Conservation (phyloP, 176 grass and related monocot species). For the Eragrostis nindensis region DNA sequence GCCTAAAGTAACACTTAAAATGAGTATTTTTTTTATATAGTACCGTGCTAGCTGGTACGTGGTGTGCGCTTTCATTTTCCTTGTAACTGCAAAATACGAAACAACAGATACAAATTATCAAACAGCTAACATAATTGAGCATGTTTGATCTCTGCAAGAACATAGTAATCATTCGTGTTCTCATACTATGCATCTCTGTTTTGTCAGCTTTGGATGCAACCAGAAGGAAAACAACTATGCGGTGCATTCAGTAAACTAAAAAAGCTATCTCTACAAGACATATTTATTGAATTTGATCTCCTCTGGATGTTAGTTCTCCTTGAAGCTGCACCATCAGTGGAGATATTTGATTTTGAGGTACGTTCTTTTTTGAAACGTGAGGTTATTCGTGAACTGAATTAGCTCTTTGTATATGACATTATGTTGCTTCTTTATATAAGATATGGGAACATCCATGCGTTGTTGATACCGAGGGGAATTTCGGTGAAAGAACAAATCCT, state of each 20-base stretch:
- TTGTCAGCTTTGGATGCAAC: slow-evolving; percentile 29
- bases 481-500: neutral
- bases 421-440: neutral
- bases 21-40: too few species aligned
- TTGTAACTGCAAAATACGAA: neutral
- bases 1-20: too few species aligned
- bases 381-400: neutral
- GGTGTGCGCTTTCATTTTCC: neutral
- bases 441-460: slow-evolving; percentile 6
- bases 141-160: neutral
- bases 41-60: neutral
- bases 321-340: slow-evolving; percentile 22
- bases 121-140: neutral
- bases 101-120: too few species aligned
- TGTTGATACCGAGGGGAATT: neutral
- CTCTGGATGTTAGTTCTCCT: slow-evolving; percentile 37
- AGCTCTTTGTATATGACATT: neutral
- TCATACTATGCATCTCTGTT: neutral
- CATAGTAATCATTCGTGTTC: neutral
- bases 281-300: slow-evolving; percentile 36
- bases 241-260: slow-evolving; percentile 11
- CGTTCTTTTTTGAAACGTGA: neutral
- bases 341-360: slow-evolving; percentile 18
- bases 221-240: slow-evolving; percentile 32
- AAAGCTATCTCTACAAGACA: slow-evolving; percentile 17